These are phyloP conservation scores for Geranomyces variabilis DNA, from an alignment of 192 early-diverging fungal species.

Conservation along the genomic window DNA sequence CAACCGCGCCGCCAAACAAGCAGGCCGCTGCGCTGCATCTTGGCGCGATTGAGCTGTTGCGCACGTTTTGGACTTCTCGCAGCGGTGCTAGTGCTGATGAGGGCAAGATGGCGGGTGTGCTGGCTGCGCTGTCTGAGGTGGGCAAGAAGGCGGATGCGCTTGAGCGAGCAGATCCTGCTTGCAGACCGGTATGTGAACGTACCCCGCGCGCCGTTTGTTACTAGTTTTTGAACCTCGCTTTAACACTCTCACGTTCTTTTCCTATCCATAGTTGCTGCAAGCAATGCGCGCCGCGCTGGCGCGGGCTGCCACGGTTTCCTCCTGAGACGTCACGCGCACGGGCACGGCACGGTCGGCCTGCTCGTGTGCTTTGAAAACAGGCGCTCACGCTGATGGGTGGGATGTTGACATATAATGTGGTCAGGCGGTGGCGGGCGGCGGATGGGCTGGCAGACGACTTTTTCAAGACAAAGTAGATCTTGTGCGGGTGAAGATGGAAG, in stretches of 20 bases:
- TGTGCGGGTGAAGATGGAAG: too few species aligned
- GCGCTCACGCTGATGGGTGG: too few species aligned
- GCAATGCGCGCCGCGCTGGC: neutral
- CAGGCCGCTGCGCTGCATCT: conserved; percentile 5
- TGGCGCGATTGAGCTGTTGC: conserved; percentile 10
- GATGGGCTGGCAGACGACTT: too few species aligned
- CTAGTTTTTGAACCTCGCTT: too few species aligned
- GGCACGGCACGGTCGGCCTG: too few species aligned
- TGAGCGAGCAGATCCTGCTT: neutral
- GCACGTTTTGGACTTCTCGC: conserved; percentile 5
- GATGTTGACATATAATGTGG: too few species aligned
- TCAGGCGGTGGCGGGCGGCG: too few species aligned
- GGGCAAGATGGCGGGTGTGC: neutral
- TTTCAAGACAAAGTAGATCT: too few species aligned
- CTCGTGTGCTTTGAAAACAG: too few species aligned
- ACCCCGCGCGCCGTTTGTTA: neutral
- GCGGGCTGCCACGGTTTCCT: neutral
- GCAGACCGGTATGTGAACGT: neutral
- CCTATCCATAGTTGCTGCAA: neutral
- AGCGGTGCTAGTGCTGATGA: neutral
- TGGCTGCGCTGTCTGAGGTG: conserved; percentile 6
- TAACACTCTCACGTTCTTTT: too few species aligned
- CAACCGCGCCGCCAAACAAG: neutral
- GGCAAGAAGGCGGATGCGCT: conserved; percentile 8
- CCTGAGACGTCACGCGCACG: too few species aligned